Evolutionary conservation across 2,329 filamentous ascomycete species (phyloP), one percentile per base, ranked within the genome.

Genomic region (Boeremia lycopersici): DNA sequence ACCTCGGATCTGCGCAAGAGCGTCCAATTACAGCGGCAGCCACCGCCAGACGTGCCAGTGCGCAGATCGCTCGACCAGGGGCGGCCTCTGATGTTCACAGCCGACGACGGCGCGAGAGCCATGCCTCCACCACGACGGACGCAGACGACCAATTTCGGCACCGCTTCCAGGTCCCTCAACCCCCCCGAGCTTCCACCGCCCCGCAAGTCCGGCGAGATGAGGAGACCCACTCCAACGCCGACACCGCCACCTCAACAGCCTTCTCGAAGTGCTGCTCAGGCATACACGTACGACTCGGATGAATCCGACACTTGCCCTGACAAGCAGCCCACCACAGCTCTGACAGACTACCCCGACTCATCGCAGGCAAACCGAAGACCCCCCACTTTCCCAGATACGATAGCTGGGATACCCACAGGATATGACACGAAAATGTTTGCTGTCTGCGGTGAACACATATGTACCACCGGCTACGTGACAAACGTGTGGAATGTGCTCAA

Each of bases 371-470:
- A 97, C 70, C 86, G 95, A 44, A 85, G 92, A 43, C 89, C 91
- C 13, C 95, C 95, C 0, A 84, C 83, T 46, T 86, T 90, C 63
- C 89, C 87, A 64, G 82, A 86, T 36, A 88, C 89, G 0, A 83
- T 84, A n/a, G 83, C 82, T 46, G 89, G 93, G 60, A 93, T 99
- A 52, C 77, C 83, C 28, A 93, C 90, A 3, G 92, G 91, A 65
- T 95, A 96, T 63, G 95, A 98, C 60, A 90, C 91, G 5, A 87
- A 91, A 36, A 80, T 92, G 28, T 87, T 97, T 69, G 93, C 95
- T 59, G 87, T 96, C 2, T 97, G 91, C 70, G 95, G 95, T 7
- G 88, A 93, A 60, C 87, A 89, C 62, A 86, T 95, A 7, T 96
- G 91, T 71, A 93, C 93, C 0, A 91, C 89, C 13, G 95, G 93